Conservation (phyloP, 202 grass and related monocot species). For the Elaeis oleifera region DNA sequence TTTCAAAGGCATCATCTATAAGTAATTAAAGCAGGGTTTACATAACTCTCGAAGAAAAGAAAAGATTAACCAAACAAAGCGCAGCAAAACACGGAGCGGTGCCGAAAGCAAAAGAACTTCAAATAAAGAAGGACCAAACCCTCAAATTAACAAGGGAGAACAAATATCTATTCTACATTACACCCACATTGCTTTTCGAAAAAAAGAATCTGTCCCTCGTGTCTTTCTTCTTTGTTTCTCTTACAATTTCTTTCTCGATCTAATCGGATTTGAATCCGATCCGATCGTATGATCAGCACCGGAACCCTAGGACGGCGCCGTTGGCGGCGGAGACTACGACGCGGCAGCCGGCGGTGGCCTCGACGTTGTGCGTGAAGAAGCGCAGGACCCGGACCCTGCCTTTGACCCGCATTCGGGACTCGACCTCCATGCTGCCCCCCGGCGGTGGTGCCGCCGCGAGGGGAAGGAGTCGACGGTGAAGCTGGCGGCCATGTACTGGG, state of each 20-base stretch:
- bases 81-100: too few relatives aligned
- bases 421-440: conserved; percentile 47
- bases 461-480: conserved; percentile 54
- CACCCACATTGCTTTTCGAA: too few relatives aligned
- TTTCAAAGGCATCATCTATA: too few relatives aligned
- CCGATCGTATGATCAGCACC: conserved; percentile 38
- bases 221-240: too few relatives aligned
- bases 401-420: conserved; percentile 56
- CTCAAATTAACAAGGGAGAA: too few relatives aligned
- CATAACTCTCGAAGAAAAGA: too few relatives aligned
- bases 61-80: too few relatives aligned
- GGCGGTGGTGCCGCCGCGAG: conserved; percentile 7
- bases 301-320: conserved; percentile 62
- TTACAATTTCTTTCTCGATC: neutral
- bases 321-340: conserved; percentile 45
- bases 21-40: too few relatives aligned
- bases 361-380: conserved; percentile 79
- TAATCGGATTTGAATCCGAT: neutral
- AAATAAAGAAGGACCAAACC: too few relatives aligned
- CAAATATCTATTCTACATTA: too few relatives aligned
- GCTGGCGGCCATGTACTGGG: conserved; percentile 62
- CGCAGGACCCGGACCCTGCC: conserved; percentile 57
- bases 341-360: conserved; percentile 53
- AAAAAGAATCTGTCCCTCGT: too few relatives aligned
- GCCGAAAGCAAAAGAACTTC: too few relatives aligned